Evolutionary conservation across 306 rosid species (phyloP), one percentile per base, ranked within the genome.

Genomic region (Dryas drummondii): DNA sequence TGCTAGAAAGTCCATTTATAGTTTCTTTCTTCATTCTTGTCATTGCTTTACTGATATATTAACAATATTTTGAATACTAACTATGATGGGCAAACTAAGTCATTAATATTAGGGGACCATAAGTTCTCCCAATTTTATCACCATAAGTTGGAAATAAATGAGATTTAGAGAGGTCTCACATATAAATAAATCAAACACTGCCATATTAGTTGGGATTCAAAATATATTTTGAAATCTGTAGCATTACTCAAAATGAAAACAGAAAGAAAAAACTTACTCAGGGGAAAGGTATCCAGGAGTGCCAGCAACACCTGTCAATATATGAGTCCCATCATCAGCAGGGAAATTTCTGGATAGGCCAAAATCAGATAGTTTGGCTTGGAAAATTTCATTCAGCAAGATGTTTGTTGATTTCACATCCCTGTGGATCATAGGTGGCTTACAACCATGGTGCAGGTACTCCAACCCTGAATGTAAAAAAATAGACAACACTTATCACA

Each of bases 381-480:
- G 78, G 8, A 85, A 77, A 0, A 78, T 86, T 42, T 84, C 80
- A 41, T 66, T 77, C n/a, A 85, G 50, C 67, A 85, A 83, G 66
- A 89, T 81, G 57, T 89, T n/a, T n/a, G n/a, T n/a, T n/a, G n/a
- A n/a, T n/a, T 70, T 89, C 49, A 87, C 88, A 72, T 87, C 89
- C 75, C 87, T 85, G 17, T 89, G 93, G 12, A 80, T 44, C 47
- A 80, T 80, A 8, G 79, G 53, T 32, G 76, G 79, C 53, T 45
- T 80, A 37, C 68, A 80, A 27, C 83, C 83, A 53, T 27, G 7
- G 61, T 60, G 83, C 0, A 80, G 58, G 15, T 74, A 80, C 52
- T 80, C 72, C 66, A 80, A 27, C 41, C 76, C 72, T 80, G 22
- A 16, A 12, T 49, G 49, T 58, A 9, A 46, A 5, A 7, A 27